These are phyloP conservation scores for Cercophora sp. DNA, from an alignment of 495 filamentous ascomycete genomes.

Conservation along the genomic window DNA sequence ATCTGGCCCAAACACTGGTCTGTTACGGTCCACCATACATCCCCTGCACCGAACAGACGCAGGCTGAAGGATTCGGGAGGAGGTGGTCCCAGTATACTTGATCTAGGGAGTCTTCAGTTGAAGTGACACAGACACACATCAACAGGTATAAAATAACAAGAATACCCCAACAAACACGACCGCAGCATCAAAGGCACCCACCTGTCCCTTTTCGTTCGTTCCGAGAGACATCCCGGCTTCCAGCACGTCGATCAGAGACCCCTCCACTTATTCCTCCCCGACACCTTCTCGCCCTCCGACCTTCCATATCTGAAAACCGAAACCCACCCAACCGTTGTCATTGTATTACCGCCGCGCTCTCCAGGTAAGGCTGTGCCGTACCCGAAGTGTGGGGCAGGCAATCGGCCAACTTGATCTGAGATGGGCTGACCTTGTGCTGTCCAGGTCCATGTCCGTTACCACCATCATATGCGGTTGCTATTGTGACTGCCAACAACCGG, in stretches of 20 bases:
- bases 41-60: neutral
- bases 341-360: neutral
- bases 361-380: neutral
- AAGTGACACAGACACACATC: neutral
- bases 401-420: neutral
- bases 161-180: neutral
- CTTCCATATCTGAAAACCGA: conserved; percentile 1
- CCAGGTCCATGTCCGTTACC: neutral
- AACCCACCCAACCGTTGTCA: neutral
- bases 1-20: neutral
- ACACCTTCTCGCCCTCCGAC: conserved; percentile 3
- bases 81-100: neutral
- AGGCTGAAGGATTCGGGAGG: neutral
- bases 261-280: neutral
- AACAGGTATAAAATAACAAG: neutral
- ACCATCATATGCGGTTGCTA: neutral
- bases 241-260: neutral
- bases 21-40: neutral
- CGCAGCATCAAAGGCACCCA: neutral
- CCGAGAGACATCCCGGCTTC: neutral
- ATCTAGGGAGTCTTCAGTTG: neutral
- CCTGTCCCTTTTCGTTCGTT: neutral
- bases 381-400: neutral
- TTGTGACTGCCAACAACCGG: neutral
- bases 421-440: neutral